Evolutionary conservation across 306 rosid genomes (phyloP).

Genomic region (Potentilla sterilis): DNA sequence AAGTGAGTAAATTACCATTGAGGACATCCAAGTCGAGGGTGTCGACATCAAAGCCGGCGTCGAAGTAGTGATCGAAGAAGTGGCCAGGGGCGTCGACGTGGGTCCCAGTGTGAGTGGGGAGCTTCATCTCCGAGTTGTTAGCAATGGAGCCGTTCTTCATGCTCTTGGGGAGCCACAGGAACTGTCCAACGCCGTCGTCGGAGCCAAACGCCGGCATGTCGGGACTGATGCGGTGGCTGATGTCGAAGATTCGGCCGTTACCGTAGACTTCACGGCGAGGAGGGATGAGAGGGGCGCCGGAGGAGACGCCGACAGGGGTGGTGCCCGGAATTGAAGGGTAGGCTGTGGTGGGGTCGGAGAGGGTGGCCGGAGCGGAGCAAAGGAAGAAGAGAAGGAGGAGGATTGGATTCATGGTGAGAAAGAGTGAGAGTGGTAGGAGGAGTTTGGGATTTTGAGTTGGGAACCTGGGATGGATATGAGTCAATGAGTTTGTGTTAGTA

Average conservation of each 20-base stretch:
- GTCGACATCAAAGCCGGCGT: constrained; percentile 83
- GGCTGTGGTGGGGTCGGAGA: constrained; percentile 35
- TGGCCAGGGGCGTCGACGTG: constrained; percentile 88
- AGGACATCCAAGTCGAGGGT: constrained; percentile 69
- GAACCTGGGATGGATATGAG: not conserved
- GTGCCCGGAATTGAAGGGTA: constrained; percentile 57
- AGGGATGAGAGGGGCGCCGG: constrained; percentile 39
- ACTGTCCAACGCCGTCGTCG: constrained; percentile 63
- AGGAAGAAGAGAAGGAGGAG: constrained; percentile 28
- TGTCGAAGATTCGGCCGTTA: constrained; percentile 58
- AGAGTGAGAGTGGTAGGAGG: not conserved
- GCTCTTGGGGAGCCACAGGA: constrained; percentile 63
- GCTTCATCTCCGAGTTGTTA: constrained; percentile 56
- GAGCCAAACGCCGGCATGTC: constrained; percentile 60
- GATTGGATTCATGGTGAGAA: constrained; percentile 28
- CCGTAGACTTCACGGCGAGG: constrained; percentile 80
- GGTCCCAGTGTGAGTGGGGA: constrained; percentile 75
- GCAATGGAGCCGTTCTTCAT: constrained; percentile 81
- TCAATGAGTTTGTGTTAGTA: not conserved
- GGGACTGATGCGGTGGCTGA: constrained; percentile 52
- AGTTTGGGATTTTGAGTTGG: not conserved
- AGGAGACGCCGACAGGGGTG: constrained; percentile 27
- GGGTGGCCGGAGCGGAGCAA: constrained; percentile 22
- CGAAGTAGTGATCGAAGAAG: constrained; percentile 69
- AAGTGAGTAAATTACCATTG: constrained; percentile 42